Percentiles rank a stretch among this genome's conserved stretches.
Conservation (phyloP, 2,329 filamentous ascomycete species). For the Fusarium austroafricanum region DNA sequence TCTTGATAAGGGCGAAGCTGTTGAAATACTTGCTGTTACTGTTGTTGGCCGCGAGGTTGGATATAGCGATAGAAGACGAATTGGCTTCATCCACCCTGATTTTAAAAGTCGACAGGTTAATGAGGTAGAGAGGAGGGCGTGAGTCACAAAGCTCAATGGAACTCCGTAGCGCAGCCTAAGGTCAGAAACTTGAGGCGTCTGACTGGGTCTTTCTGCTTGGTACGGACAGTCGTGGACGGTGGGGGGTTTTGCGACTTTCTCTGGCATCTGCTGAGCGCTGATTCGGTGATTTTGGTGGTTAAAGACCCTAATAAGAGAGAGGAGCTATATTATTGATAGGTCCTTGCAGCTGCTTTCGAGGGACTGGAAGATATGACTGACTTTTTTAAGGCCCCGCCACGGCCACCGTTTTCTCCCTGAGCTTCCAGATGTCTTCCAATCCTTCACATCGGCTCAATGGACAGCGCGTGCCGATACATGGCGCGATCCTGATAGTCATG, state of each 20-base stretch:
- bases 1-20: conserved; percentile 33
- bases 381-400: conserved; percentile 15
- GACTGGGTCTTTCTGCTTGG: conserved; percentile 20
- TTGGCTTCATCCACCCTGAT: conserved; percentile 47
- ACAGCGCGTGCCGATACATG: neutral
- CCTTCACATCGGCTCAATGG: neutral
- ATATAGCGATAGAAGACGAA: conserved; percentile 39
- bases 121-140: conserved; percentile 38
- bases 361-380: conserved; percentile 9
- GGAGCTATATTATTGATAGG: neutral
- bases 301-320: conserved; percentile 33
- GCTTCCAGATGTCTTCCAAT: neutral
- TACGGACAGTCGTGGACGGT: conserved; percentile 37
- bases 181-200: conserved; percentile 10
- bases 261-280: conserved; percentile 34
- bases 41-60: conserved; percentile 25
- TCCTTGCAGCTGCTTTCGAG: conserved; percentile 2
- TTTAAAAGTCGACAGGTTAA: conserved; percentile 30
- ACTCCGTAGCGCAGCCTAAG: conserved; percentile 18
- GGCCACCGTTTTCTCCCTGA: too few relatives aligned
- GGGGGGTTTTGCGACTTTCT: conserved; percentile 40
- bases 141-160: conserved; percentile 44
- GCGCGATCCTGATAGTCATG: neutral
- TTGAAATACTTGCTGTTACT: conserved; percentile 15
- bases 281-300: conserved; percentile 40